Evolutionary conservation across 164 flowering plant species (phyloP), one percentile per base, ranked within the genome.

Genomic region (Buxus sempervirens): DNA sequence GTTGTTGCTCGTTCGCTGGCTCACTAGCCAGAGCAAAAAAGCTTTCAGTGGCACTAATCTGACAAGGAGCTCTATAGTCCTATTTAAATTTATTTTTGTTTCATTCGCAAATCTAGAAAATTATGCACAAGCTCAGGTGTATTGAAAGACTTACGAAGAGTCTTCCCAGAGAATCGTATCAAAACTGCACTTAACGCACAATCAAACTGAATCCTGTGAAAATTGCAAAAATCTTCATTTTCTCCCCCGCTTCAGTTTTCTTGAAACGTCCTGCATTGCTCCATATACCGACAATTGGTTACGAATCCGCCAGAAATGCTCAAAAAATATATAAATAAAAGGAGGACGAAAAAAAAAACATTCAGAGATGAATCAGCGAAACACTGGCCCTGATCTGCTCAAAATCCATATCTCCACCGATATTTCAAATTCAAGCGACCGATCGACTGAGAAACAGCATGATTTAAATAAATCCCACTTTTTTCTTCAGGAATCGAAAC

Each of bases 341-440:
- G 12, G 51, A 45, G 18, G 18, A 45, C 51, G 7, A 45, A 45
- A 45, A 45, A 15, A 45, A 45, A 15, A 1, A 45, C 5, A 45
- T n/a, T 45, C 51, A 45, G 51, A 45, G 18, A 45, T 45, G 51
- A 1, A 1, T 45, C 51, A 45, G 51, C 51, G 18, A 45, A 45
- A 5, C 51, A 64, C 56, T 58, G n/a, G 9, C 54, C 62, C 54
- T 41, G 57, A 41, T 24, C 51, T 18, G 23, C 9, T 27, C 0
- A 64, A 64, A 58, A 27, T 41, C 54, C 54, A 14, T 23, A 10
- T 19, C 36, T 41, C 27, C 62, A 57, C 62, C 51, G 22, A 66
- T 25, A 51, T 23, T 25, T 70, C 38, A 1, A 41, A 70, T 56
- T 63, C 57, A 70, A 63, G 10, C 19, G 19, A 56, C 42, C 16